Evolutionary conservation across 2,329 filamentous ascomycete species (phyloP).

Genomic region (Sordariomycetes sp.): DNA sequence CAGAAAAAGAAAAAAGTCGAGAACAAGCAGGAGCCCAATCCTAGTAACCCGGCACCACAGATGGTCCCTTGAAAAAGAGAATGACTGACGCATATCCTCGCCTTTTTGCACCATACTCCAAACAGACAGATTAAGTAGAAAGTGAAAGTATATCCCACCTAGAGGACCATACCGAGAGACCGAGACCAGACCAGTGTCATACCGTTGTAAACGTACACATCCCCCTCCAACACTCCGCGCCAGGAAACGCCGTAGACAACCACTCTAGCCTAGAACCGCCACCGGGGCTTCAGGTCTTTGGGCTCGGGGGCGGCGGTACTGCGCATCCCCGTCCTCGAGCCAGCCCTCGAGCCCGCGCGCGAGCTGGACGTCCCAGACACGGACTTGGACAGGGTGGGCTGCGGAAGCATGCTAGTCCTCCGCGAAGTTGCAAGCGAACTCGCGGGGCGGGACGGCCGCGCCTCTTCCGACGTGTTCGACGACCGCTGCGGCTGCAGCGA

Average conservation of each 20-base stretch:
- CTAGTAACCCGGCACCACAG: not conserved
- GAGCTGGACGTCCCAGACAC: conserved; percentile 32
- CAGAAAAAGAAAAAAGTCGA: not conserved
- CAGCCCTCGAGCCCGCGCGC: conserved; percentile 28
- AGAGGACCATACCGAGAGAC: not conserved
- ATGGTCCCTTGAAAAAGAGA: not conserved
- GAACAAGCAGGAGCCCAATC: not conserved
- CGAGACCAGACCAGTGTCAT: not conserved
- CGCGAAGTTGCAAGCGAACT: conserved; percentile 41
- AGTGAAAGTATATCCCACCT: not conserved
- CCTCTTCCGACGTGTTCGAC: conserved; percentile 14
- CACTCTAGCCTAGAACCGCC: conserved; percentile 25
- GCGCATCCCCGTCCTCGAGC: conserved; percentile 29
- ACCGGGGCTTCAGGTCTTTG: conserved; percentile 33
- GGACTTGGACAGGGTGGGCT: conserved; percentile 20
- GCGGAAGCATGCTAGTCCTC: conserved; percentile 40
- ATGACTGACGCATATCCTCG: not conserved
- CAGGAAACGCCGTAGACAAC: not conserved
- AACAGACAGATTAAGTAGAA: not conserved
- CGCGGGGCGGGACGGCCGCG: conserved; percentile 29
- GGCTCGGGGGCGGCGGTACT: conserved; percentile 19
- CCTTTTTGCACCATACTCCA: not conserved
- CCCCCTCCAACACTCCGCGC: not conserved
- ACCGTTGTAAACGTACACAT: not conserved
- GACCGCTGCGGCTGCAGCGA: conserved; percentile 36